Evolutionary conservation across 306 rosid genomes (phyloP).

Genomic region (Lathyrus oleraceus): DNA sequence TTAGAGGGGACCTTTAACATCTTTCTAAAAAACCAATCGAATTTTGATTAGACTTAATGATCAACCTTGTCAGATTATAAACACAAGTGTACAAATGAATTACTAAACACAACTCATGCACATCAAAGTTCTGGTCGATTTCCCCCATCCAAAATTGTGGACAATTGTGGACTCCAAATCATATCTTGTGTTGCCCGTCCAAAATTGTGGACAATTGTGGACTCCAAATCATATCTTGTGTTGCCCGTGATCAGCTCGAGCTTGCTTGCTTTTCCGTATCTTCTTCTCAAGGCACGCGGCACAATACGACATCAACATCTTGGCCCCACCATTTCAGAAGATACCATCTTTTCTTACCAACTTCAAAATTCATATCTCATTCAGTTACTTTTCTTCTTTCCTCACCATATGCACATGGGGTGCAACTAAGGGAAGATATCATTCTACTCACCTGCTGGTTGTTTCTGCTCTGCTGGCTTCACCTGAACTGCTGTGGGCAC

Average conservation of each 20-base stretch:
- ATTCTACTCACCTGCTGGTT: constrained; percentile 90
- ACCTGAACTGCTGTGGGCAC: constrained; percentile 70
- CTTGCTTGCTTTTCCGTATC: constrained; percentile 30
- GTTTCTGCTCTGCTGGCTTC: constrained; percentile 92
- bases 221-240: constrained; percentile 39
- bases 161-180: constrained; percentile 54
- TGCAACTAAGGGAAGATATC: constrained; percentile 26
- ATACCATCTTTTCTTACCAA: constrained; percentile 32
- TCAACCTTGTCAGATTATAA: constrained; percentile 67
- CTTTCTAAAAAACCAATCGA: constrained; percentile 58
- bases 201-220: constrained; percentile 73
- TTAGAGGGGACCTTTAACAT: constrained; percentile 13
- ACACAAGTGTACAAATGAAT: constrained; percentile 56
- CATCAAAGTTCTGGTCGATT: constrained; percentile 34
- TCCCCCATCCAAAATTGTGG: constrained; percentile 62
- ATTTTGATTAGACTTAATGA: constrained; percentile 52
- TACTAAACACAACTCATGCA: constrained; percentile 47
- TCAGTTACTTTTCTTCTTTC: constrained; percentile 10
- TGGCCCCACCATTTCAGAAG: constrained; percentile 28
- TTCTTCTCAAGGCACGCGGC: constrained; percentile 38
- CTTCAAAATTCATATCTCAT: constrained; percentile 26
- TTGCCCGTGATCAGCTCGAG: constrained; percentile 21
- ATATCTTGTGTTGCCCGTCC: constrained; percentile 35
- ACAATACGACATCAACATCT: constrained; percentile 31
- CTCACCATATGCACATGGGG: constrained; percentile 15